Conservation (phyloP, 2,329 filamentous ascomycete genomes). For the Hymenoscyphus albidus region DNA sequence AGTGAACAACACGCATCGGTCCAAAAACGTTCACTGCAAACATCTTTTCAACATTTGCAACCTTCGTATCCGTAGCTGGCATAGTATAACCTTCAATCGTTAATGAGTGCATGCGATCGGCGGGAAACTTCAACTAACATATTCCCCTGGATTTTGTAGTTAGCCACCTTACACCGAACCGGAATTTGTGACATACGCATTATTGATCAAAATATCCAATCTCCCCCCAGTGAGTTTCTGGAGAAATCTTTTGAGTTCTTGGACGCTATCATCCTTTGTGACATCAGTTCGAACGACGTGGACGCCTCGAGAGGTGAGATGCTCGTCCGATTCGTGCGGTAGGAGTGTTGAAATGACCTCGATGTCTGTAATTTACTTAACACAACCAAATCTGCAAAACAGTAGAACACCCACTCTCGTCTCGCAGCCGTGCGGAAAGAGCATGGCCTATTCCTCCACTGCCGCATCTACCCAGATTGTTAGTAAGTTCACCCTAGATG, state of each 20-base stretch:
- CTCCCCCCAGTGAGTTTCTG: neutral
- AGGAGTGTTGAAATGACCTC: constrained; percentile 1
- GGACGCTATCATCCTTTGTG: neutral
- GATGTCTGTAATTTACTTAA: neutral
- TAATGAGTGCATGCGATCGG: neutral
- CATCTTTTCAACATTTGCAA: constrained; percentile 1
- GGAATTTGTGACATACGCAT: neutral
- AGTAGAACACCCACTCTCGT: neutral
- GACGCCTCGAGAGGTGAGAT: neutral
- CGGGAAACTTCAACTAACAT: neutral
- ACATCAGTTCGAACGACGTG: neutral
- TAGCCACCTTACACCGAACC: neutral
- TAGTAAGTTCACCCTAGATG: neutral
- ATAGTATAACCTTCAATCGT: neutral
- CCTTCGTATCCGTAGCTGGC: neutral
- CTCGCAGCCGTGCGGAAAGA: neutral
- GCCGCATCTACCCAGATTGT: neutral
- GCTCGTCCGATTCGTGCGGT: neutral
- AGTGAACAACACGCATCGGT: neutral
- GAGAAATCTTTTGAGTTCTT: neutral
- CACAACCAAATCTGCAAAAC: neutral
- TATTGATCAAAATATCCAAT: constrained; percentile 1
- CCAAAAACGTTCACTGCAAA: constrained; percentile 2
- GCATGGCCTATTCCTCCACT: neutral
- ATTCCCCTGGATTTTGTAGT: neutral